Base-by-base conservation (phyloP, 1,139 yeast species). In the Candida smagusa region DNA sequence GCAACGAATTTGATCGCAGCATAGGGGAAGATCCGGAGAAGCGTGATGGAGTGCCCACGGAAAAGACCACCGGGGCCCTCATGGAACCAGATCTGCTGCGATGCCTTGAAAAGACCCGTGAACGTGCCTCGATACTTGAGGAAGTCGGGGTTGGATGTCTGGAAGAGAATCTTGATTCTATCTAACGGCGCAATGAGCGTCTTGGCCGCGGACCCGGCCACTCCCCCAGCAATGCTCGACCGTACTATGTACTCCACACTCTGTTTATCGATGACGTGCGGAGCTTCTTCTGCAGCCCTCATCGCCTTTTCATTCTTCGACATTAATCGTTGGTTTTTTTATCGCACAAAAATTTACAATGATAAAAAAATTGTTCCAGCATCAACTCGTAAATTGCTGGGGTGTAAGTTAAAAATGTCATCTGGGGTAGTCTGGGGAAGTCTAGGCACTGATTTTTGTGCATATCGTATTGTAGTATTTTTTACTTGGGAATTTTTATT, bases 1-100 rank as follows among this genome's bases (percentile, higher is more conserved):
- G 95, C 90, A n/a, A 94, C 96, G 59, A 92, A 92, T 58, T 92
- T 94, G 54, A 92, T 86, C 11, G 97, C 96, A 3, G 98, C 97
- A 58, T 92, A 92, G 1, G 99, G 99, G 61, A 92, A 92, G 7
- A 92, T 88, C 44, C 99, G 72, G 31, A 90, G 60, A 36, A 92
- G 66, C 0, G 98, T 92, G 0, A 95, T 96, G 2, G 95, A 85
- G 59, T 92, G 98, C 28, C 99, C 99, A 53, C 90, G 96, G 58
- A 81, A 92, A 40, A 92, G 75, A 1, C 98, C 98, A 33, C 66
- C 47, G 1, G 81, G 38, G n/a, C 98, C 98, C 56, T 87, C 95
- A 29, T 68, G 69, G 6, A 52, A 41, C 65, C 80, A 78, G 26
- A 92, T 90, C 41, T 77, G 74, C 30, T 65, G 63, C 0, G 84